phyloP scores from a whole-genome alignment of 495 filamentous ascomycete genomes.

The Aspergillus bertholletiae region DNA sequence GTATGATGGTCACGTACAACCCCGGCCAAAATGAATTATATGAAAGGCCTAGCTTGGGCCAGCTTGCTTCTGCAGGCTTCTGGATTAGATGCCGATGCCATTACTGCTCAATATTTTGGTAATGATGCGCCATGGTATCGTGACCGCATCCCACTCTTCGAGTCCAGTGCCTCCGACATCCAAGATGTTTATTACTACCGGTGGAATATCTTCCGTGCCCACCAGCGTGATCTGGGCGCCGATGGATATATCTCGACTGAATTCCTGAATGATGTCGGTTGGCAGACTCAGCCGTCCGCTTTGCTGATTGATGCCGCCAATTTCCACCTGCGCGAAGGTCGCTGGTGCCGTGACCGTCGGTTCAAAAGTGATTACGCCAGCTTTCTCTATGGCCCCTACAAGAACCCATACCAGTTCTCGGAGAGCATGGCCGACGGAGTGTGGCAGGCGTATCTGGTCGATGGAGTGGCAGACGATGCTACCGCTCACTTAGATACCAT shows the following conservation, averaged over 20 bases:
- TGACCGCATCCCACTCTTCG: conserved; percentile 18
- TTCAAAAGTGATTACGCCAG: conserved; percentile 25
- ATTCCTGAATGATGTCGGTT: conserved; percentile 28
- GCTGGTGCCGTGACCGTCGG: conserved; percentile 29
- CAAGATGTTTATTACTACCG: conserved; percentile 32
- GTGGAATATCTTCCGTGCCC: conserved; percentile 28
- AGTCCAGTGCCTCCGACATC: conserved; percentile 15
- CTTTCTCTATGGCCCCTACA: conserved; percentile 18
- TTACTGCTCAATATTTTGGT: conserved; percentile 13
- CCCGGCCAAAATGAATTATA: neutral
- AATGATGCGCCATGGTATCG: conserved; percentile 19
- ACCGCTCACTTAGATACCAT: conserved; percentile 17
- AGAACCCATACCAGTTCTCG: conserved; percentile 21
- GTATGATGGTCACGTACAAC: no score
- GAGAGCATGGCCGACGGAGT: conserved; percentile 24
- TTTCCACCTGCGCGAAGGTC: conserved; percentile 28
- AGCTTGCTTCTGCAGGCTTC: neutral
- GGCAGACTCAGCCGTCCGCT: conserved; percentile 20
- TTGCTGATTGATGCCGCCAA: conserved; percentile 23
- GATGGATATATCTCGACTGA: conserved; percentile 28
- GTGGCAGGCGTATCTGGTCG: conserved; percentile 28
- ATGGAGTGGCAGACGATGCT: conserved; percentile 19
- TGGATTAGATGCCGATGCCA: conserved; percentile 4
- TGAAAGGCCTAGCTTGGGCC: neutral
- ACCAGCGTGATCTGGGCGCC: conserved; percentile 27